These are phyloP conservation scores for Gossypium gossypioides DNA, from an alignment of 441 rosid genomes.

Conservation along the genomic window DNA sequence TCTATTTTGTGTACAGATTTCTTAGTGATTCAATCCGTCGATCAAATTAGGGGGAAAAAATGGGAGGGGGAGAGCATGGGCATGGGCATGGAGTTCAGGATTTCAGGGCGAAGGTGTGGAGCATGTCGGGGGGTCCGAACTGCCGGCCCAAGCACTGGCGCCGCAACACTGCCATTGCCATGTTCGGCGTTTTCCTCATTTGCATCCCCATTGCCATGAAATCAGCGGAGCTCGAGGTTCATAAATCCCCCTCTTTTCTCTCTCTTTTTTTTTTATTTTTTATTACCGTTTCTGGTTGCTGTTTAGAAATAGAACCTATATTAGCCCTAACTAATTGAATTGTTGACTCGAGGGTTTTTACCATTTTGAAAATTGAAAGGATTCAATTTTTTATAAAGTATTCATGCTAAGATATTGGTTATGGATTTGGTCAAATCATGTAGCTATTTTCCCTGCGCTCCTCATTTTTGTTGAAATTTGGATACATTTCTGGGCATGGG, in stretches of 20 bases:
- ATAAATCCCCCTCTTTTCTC: neutral
- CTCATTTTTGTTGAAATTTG: no score
- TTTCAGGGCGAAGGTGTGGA: slow-evolving; percentile 89
- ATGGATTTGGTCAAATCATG: neutral
- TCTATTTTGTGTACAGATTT: slow-evolving; percentile 5
- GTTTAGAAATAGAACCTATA: neutral
- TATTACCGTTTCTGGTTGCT: neutral
- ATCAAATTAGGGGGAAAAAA: slow-evolving; percentile 13
- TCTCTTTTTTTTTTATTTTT: neutral
- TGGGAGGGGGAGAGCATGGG: slow-evolving; percentile 67
- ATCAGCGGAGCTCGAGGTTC: slow-evolving; percentile 94
- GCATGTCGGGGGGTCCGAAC: slow-evolving; percentile 81
- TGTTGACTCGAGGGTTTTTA: neutral
- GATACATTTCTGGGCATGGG: no score
- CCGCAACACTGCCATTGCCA: slow-evolving; percentile 92
- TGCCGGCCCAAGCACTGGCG: slow-evolving; percentile 97
- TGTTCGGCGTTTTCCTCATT: slow-evolving; percentile 67
- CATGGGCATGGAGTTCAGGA: slow-evolving; percentile 68
- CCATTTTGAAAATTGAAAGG: neutral
- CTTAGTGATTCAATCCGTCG: slow-evolving; percentile 11
- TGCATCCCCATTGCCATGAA: slow-evolving; percentile 90
- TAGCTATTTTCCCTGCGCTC: neutral
- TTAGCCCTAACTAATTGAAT: neutral
- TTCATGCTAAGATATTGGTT: neutral
- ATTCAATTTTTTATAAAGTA: neutral